Base-by-base conservation (phyloP, 805 yeast genomes). In the Candida boidinii region DNA sequence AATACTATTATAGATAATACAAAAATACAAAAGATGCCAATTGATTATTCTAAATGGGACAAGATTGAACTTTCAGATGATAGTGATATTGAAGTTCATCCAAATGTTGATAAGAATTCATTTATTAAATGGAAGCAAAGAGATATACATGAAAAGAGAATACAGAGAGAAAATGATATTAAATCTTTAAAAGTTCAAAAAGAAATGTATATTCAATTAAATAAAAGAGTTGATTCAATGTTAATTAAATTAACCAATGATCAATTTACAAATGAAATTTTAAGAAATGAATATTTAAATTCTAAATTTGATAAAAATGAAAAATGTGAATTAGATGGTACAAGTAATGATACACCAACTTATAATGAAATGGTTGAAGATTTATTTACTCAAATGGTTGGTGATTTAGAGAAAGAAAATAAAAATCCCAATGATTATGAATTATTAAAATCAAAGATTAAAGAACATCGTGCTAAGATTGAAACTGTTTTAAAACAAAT, bases 1-100 rank as follows among this genome's bases (percentile, higher is more conserved):
- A n/a, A n/a, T n/a, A n/a, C n/a, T n/a, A n/a, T n/a, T n/a, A n/a
- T n/a, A n/a, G 19, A 6, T 10, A 6, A 8, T 4, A 6, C 4
- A 26, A 16, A 27, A n/a, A 4, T 22, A 19, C 20, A 7, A 5
- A 31, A 22, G 13, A 55, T 48, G 57, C 51, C 57, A 33, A 77
- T 92, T 43, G 98, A 92, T 56, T 92, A 92, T 60, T 86, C 96
- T 9, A 92, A 90, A 54, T 92, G 98, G 97, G 99, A 92, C 58
- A 85, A 86, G 54, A 74, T 92, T 38, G 98, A 92, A 56, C 64
- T 92, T 25, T 85, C 96, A 15, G 99, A 92, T 54, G 99, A 92
- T 57, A 86, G 96, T 7, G 98, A 92, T 49, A 66, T 92, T 30
- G 98, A 92, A 51, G 97, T 90, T 12, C 99, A 92, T 54, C 99